These are phyloP conservation scores for Mycena crocata DNA, from an alignment of 768 basidiomycete species.

Conservation along the genomic window DNA sequence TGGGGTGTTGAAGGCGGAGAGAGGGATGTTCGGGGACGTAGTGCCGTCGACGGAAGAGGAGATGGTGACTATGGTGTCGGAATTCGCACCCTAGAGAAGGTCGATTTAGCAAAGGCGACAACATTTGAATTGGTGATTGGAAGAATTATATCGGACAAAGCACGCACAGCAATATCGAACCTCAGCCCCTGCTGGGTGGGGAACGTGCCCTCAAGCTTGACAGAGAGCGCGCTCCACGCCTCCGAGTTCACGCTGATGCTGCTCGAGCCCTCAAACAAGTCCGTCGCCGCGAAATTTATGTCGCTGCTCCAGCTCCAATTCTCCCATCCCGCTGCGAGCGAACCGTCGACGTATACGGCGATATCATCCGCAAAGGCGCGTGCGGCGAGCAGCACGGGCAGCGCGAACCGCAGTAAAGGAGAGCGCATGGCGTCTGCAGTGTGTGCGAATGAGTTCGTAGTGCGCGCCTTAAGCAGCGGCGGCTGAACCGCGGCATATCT, in stretches of 20 bases:
- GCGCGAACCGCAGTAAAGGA: constrained; percentile 19
- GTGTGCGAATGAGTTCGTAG: neutral
- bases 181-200: constrained; percentile 57
- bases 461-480: constrained; percentile 8
- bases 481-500: constrained; percentile 27
- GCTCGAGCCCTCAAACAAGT: constrained; percentile 53
- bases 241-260: constrained; percentile 57
- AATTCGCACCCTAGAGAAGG: constrained; percentile 53
- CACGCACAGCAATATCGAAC: constrained; percentile 62
- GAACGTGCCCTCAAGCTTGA: constrained; percentile 58
- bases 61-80: constrained; percentile 56
- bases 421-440: constrained; percentile 6
- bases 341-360: constrained; percentile 54
- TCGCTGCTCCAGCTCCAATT: constrained; percentile 64
- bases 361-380: constrained; percentile 46
- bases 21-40: constrained; percentile 52
- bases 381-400: constrained; percentile 24
- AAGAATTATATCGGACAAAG: neutral
- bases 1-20: constrained; percentile 54
- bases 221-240: constrained; percentile 58
- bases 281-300: constrained; percentile 58
- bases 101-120: neutral
- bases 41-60: constrained; percentile 51
- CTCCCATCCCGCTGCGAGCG: constrained; percentile 59
- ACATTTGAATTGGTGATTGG: neutral